Evolutionary conservation across 495 filamentous ascomycete species (phyloP), one percentile per base, ranked within the genome.

Genomic region (Aspergillus conjunctus): DNA sequence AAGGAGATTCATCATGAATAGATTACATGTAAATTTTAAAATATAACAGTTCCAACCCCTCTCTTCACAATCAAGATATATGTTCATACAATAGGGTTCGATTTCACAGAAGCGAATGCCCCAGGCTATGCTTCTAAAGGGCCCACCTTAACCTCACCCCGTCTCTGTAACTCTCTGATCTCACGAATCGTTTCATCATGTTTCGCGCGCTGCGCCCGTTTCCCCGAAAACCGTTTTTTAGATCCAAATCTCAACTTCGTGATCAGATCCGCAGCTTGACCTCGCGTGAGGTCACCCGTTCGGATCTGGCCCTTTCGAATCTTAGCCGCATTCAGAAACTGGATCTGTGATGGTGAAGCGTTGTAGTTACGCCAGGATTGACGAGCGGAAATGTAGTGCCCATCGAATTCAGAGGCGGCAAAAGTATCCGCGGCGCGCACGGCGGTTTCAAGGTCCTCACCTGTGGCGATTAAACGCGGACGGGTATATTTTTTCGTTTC

Each of bases 221-320:
- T 59, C 22, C 74, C 77, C 79, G 68, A 81, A 65, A 88, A 93
- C 39, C 83, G 80, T 11, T 89, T 88, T 65, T 85, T 85, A 10
- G 89, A 90, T 0, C 94, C 94, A 69, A 91, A 87, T 64, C 87
- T 91, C 58, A 97, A 65, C 68, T 96, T 96, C 2, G 90, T 95
- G 60, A 98, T 96, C 84, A 97, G 91, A 75, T 98, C 94, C 18
- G 81, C 82, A 33, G 94, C 95, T 66, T 85, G 83, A 1, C 94
- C 94, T 56, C 91, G 91, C 5, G 85, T 95, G 44, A 97, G 59
- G 32, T 84, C 79, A 1, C 67, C 69, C 0, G 72, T 41, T n/a
- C 61, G 77, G 17, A 94, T 67, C 51, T 79, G 74, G n/a, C 86
- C 79, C 1, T 84, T 69, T 10, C 80, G 73, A 1, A 77, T 73